A percentile compares a stretch with the other conserved stretches of the same genome.
phyloP scores from a whole-genome alignment of 2,329 filamentous ascomycete species.

The Stemphylium vesicarium region DNA sequence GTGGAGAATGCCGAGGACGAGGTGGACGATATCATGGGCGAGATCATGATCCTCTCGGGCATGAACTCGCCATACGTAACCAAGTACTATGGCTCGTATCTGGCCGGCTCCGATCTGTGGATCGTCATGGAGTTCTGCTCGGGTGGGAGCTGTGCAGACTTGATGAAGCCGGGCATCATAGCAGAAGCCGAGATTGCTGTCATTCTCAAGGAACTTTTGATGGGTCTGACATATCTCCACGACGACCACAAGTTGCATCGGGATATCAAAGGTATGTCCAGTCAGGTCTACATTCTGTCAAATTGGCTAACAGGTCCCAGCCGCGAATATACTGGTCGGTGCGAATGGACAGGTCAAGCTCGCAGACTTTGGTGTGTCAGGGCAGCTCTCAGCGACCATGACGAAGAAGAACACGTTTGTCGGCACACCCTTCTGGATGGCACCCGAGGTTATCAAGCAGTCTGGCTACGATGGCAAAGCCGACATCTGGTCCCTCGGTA shows the following conservation, averaged over 20 bases:
- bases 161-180: slow-evolving; percentile 92
- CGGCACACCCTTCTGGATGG: slow-evolving; percentile 99
- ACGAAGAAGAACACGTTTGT: slow-evolving; percentile 99
- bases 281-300: no score
- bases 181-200: slow-evolving; percentile 97
- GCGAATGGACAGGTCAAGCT: slow-evolving; percentile 95
- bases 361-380: slow-evolving; percentile 95
- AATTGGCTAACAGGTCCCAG: slow-evolving; percentile 56
- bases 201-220: slow-evolving; percentile 85
- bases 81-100: slow-evolving; percentile 95
- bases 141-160: slow-evolving; percentile 91
- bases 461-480: slow-evolving; percentile 98
- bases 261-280: slow-evolving; percentile 84
- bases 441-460: slow-evolving; percentile 97
- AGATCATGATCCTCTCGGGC: slow-evolving; percentile 96
- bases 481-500: slow-evolving; percentile 96
- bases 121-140: slow-evolving; percentile 99
- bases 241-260: slow-evolving; percentile 94
- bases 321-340: slow-evolving; percentile 89
- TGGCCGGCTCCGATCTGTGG: slow-evolving; percentile 96
- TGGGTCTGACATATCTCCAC: slow-evolving; percentile 92
- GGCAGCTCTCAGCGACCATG: slow-evolving; percentile 96
- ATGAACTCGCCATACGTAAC: slow-evolving; percentile 96
- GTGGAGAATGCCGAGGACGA: slow-evolving; percentile 99
- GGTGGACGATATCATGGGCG: slow-evolving; percentile 98